Evolutionary conservation across 331 rosid species (phyloP), one percentile per base, ranked within the genome.

Genomic region (Malus hybrid): DNA sequence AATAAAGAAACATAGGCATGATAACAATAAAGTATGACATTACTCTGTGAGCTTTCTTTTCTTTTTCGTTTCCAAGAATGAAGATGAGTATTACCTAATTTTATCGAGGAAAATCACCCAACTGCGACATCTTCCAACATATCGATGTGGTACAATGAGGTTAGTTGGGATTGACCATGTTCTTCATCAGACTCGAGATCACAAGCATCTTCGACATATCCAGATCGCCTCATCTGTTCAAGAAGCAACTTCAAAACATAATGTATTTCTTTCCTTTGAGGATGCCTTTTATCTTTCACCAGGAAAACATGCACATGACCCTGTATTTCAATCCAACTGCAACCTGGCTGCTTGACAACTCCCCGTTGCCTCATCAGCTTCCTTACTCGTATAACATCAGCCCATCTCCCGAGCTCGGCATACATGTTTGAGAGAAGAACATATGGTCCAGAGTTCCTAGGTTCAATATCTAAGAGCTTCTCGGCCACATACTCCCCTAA

Each of bases 371-470:
- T 77, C 81, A 77, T 81, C 55, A 67, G 72, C 81, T 77, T 81
- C 79, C 85, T 66, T 67, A 77, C 68, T 67, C 56, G 36, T 18
- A 77, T 52, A 34, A 72, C 81, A 46, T 81, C 76, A 22, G 76
- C 48, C 85, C 85, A 77, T 81, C 73, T 84, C 61, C 89, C 86
- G 48, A 85, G 90, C 79, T 89, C 92, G 20, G 97, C 90, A 61
- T 87, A 89, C 88, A 91, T 89, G 71, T 89, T 91, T 68, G 93
- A 91, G 67, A 91, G 90, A 80, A 91, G 89, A 77, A 91, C 93
- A 75, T 89, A 87, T 56, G 92, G 93, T 60, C 96, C 90, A 3
- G 92, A 91, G 80, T 87, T 89, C 56, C 27, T 80, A 59, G 89
- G 93, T 73, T 91, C 92, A 75, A 86, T 86, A 76, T 83, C 84